Base-by-base conservation (phyloP, 805 yeast genomes). In the Nakazawaea ishiwadae region DNA sequence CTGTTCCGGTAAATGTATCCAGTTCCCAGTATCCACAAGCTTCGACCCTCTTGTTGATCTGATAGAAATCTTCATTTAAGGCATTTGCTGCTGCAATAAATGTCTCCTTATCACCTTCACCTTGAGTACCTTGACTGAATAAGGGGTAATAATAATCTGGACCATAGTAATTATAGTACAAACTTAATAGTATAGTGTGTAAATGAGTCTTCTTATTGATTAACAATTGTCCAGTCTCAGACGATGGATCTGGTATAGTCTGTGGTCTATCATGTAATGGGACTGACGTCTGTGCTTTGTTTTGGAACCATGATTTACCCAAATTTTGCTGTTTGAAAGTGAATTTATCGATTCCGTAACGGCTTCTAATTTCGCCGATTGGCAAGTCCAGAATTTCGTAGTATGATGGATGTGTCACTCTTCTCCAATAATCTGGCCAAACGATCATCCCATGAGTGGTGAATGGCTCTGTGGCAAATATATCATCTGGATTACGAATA, bases 71-170 rank as follows among this genome's bases (percentile, higher is more conserved):
- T 39, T 73, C 59, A 1, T 61, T 58, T 23, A 72, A 60, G 9
- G 71, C 73, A 23, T 69, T 67, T 2, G 87, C 82, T 0, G 88
- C 85, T 0, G 88, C 85, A 40, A 81, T 65, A 46, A 81, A 81
- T 0, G 91, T 82, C 49, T 84, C 91, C 53, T 84, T 84, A 55
- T 84, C 91, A 38, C 91, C 93, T 61, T 81, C 87, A n/a, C 93
- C 93, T 4, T 74, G 75, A 30, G 69, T 69, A 27, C 77, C 82
- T 55, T 76, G 75, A 0, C 81, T 70, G 40, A 78, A 64, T n/a
- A 78, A 58, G 19, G 75, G 75, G 48, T 78, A 77, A 48, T 72
- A 78, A 42, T 73, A 66, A n/a, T 68, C 66, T 2, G 81, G 82
- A 0, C 84, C 84, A 51, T 73, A 76, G 31, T 73, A 54, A 51